These are phyloP conservation scores for Solanum appendiculatum DNA, from an alignment of 257 asterid genomes.

Conservation along the genomic window DNA sequence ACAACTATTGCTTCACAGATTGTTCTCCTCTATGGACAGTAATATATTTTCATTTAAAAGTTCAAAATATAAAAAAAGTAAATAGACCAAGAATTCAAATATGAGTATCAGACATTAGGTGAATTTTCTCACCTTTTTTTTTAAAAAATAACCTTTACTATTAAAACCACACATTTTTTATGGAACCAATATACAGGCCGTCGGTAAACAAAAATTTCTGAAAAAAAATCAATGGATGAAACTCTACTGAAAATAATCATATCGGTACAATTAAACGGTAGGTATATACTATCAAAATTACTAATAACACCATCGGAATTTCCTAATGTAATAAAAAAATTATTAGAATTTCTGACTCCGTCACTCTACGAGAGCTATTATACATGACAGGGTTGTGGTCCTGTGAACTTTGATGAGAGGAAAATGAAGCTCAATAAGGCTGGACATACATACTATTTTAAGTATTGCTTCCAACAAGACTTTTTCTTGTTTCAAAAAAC, in stretches of 20 bases:
- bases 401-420: not conserved
- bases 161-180: not conserved
- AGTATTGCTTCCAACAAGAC: not conserved
- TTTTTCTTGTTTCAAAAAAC: not conserved
- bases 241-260: not conserved
- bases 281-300: not conserved
- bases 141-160: not conserved
- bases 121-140: no score
- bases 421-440: not conserved
- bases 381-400: not conserved
- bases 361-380: not conserved
- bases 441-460: not conserved
- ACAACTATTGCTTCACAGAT: no score
- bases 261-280: not conserved
- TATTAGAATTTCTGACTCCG: not conserved
- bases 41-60: no score
- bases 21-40: no score
- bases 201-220: not conserved
- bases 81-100: no score
- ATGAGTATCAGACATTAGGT: no score
- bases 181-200: not conserved
- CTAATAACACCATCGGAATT: not conserved
- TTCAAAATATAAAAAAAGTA: no score
- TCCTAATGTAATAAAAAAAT: not conserved
- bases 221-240: not conserved